These are phyloP conservation scores for Diaporthe destruens DNA, from an alignment of 2,329 filamentous ascomycete genomes.

Conservation along the genomic window DNA sequence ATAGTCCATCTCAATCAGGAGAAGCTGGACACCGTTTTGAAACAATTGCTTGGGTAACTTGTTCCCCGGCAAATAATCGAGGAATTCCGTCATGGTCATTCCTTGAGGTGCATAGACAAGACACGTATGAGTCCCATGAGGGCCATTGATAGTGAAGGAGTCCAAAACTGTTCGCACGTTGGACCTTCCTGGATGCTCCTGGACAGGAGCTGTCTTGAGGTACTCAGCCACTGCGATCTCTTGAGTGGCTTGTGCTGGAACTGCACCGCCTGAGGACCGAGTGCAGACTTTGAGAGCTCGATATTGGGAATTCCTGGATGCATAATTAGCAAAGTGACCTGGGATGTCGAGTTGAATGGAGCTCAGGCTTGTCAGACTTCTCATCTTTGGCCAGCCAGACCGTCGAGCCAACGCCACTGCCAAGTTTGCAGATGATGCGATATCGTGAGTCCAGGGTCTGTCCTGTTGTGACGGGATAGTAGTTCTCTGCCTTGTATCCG, in stretches of 20 bases:
- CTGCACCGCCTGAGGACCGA: not conserved
- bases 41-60: not conserved
- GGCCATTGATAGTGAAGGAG: not conserved
- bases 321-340: not conserved
- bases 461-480: not conserved
- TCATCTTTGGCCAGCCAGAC: not conserved
- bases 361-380: not conserved
- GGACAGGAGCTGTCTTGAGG: slow-evolving; percentile 4
- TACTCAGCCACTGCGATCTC: not conserved
- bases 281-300: not conserved
- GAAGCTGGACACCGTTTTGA: not conserved
- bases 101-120: slow-evolving; percentile 4
- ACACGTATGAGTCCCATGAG: not conserved
- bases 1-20: not conserved
- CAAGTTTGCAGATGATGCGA: not conserved
- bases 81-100: not conserved
- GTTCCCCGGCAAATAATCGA: not conserved
- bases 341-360: not conserved
- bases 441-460: not conserved
- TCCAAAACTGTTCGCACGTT: not conserved
- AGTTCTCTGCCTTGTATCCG: not conserved
- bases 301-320: not conserved
- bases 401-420: not conserved
- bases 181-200: not conserved
- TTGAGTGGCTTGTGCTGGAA: not conserved